These are phyloP conservation scores for Quercus dentata DNA, from an alignment of 306 rosid genomes.

Conservation along the genomic window DNA sequence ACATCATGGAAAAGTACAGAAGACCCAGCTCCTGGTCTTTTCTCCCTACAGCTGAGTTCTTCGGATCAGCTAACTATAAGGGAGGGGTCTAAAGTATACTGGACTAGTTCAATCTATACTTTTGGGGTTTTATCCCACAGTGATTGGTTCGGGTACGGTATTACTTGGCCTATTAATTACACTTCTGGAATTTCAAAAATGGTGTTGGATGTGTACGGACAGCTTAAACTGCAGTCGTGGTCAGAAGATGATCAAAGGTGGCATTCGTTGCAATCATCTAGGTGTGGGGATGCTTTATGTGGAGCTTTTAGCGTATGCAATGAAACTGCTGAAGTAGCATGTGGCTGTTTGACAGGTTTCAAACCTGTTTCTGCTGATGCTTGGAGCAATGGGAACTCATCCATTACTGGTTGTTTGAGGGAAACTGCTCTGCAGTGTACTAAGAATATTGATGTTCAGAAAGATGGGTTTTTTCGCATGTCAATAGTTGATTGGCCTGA, in stretches of 20 bases:
- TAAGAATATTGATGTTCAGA: too few relatives aligned
- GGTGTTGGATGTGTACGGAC: neutral
- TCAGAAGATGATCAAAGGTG: neutral
- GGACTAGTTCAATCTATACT: neutral
- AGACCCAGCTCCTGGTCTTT: neutral
- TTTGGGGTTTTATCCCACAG: neutral
- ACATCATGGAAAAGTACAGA: neutral
- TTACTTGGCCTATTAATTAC: neutral
- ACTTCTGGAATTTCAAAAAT: neutral
- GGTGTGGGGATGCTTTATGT: neutral
- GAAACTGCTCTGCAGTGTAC: neutral
- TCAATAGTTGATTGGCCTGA: neutral
- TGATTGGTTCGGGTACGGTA: neutral
- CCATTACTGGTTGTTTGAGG: neutral
- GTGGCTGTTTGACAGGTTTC: neutral
- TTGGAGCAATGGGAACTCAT: too few relatives aligned
- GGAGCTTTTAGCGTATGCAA: neutral
- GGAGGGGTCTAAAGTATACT: neutral
- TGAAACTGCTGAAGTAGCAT: neutral
- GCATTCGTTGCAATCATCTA: neutral
- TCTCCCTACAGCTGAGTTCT: neutral
- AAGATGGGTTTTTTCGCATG: neutral
- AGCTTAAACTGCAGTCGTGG: neutral
- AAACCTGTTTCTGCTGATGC: too few relatives aligned
- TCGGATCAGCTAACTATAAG: neutral